These are phyloP conservation scores for Ambrosiella xylebori DNA, from an alignment of 2,329 filamentous ascomycete species.

Conservation along the genomic window DNA sequence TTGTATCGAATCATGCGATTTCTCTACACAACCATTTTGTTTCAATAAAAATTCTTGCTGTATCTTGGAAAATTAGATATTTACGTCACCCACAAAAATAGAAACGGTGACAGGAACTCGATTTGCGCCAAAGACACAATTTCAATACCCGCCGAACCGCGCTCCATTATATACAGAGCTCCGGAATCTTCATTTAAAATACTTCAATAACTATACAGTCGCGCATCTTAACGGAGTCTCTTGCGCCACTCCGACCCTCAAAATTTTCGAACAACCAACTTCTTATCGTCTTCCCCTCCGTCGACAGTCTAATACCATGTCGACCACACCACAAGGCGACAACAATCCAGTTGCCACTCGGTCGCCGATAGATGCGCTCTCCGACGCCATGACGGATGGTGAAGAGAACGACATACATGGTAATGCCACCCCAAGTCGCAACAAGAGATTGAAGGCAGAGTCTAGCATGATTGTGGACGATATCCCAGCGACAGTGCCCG, in stretches of 20 bases:
- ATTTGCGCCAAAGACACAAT: neutral
- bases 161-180: neutral
- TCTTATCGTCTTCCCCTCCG: neutral
- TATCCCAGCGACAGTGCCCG: slow-evolving; percentile 27
- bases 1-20: no score
- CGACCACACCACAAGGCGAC: slow-evolving; percentile 4
- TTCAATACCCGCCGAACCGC: neutral
- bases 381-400: slow-evolving; percentile 17
- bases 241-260: neutral
- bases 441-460: slow-evolving; percentile 31
- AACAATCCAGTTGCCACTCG: neutral
- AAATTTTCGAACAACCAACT: neutral
- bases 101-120: no score
- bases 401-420: slow-evolving; percentile 18
- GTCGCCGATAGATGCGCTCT: slow-evolving; percentile 7
- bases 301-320: slow-evolving; percentile 5
- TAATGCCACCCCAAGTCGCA: neutral
- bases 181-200: no score
- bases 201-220: neutral
- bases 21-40: no score
- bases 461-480: slow-evolving; percentile 23
- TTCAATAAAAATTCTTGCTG: no score
- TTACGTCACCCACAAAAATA: no score
- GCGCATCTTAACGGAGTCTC: neutral
- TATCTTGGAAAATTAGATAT: no score